Evolutionary conservation across 108 stramenopile species (phyloP), one percentile per base, ranked within the genome.

Genomic region (Cyclostephanos tholiformis): DNA sequence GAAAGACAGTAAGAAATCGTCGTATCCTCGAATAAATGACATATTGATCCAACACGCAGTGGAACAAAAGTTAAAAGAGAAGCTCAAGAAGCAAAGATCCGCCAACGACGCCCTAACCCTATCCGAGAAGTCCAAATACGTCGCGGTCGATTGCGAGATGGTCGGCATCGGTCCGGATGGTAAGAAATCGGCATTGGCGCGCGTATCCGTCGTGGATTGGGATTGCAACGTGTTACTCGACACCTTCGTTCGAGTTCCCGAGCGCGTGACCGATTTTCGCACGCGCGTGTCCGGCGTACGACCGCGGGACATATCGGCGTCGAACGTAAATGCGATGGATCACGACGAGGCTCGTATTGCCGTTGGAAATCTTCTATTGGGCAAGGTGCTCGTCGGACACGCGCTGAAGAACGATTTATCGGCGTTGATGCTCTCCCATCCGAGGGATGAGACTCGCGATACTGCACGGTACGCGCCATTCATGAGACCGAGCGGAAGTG

Each of bases 111-210:
- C 76, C 27, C 48, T 83, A 0, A 79, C 86, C 41, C 25, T 63
- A 23, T 65, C 80, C 30, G 68, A 83, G 30, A 65, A 84, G 63
- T 46, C 71, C 29, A 78, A 77, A 41, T 96, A 94, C 70, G 65
- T 95, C 23, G 97, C 93, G 10, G 65, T 99, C 59, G 98, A 99
- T 82, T 99, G 98, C 77, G 98, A 99, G 78, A 99, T 99, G 98
- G 98, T 99, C 48, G 97, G 98, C 29, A 93, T 97, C 29, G 97
- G 97, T 16, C 65, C 82, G 32, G 81, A 80, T n/a, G 93, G 92
- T n/a, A 84, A 82, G 63, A 86, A 88, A 29, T 90, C 89, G 27
- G 95, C 86, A 8, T 71, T 97, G 66, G 97, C 97, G 16, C 91
- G 94, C 25, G 95, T 92, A 12, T 96, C 94, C n/a, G 75, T 92